Base-by-base conservation (phyloP, 129 eudicot species). In the Artemisia tridentata region DNA sequence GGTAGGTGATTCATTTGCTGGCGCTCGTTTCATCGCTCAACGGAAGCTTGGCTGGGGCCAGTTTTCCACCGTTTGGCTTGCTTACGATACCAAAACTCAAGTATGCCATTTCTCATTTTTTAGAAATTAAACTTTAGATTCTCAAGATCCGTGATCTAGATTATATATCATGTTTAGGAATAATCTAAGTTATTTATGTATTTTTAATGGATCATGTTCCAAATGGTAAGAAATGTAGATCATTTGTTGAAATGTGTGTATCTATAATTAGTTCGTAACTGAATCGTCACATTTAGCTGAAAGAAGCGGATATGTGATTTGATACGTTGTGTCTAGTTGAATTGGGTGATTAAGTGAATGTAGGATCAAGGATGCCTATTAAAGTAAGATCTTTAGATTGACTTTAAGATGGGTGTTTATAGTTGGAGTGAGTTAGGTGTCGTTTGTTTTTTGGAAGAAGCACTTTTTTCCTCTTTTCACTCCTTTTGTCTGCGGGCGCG, bases 21-120 rank as follows among this genome's bases (percentile, higher is more conserved):
- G 80, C 31, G 97, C 93, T 13, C 86, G 92, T 1, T 93, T 87
- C 67, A 79, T 93, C 72, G 96, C 99, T 15, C 99, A 93, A 80
- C 75, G 96, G 76, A 93, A 93, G 70, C 95, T 93, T 16, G 99
- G 99, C n/a, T 93, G 99, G 99, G 99, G 99, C 21, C 87, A 93
- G 80, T 93, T 93, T 69, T 93, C 99, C 73, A 93, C 99, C 80
- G 99, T 93, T 67, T 93, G 99, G 99, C 93, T 93, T 55, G 97
- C 99, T 69, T 93, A 89, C 63, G 97, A 93, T 70, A 90, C 93
- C 8, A 87, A 61, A 60, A 75, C 86, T 20, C 84, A 88, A 59
- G 99, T 93, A 80, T 55, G 92, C 65, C 67, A 14, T 16, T 38
- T 13, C 15, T 4, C 6, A 1, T 46, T n/a, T 25, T 15, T n/a